Evolutionary conservation across 2,329 filamentous ascomycete species (phyloP).

Genomic region (Fusarium euwallaceae): DNA sequence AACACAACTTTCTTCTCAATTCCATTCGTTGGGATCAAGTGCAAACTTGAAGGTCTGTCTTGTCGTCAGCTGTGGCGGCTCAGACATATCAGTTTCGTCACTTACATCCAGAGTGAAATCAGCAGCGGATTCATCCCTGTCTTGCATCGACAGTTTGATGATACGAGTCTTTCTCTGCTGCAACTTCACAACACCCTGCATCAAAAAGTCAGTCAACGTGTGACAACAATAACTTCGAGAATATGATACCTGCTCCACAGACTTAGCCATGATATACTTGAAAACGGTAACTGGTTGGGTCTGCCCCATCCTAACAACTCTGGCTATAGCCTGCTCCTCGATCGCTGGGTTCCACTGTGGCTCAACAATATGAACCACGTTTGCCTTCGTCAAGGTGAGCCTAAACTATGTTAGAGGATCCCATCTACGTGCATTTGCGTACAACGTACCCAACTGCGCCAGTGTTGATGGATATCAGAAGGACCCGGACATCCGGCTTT

Average conservation of each 20-base stretch:
- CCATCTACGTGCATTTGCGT: neutral
- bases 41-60: slow-evolving; percentile 12
- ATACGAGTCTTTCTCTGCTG: slow-evolving; percentile 11
- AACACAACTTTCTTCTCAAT: neutral
- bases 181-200: neutral
- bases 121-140: neutral
- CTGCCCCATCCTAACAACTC: slow-evolving; percentile 21
- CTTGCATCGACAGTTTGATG: slow-evolving; percentile 23
- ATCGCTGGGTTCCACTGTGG: slow-evolving; percentile 31
- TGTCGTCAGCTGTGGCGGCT: neutral
- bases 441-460: slow-evolving; percentile 18
- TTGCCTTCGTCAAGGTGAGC: slow-evolving; percentile 17
- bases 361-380: slow-evolving; percentile 18
- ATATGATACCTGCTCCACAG: slow-evolving; percentile 17
- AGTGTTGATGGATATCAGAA: slow-evolving; percentile 25
- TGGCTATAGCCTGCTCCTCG: slow-evolving; percentile 20
- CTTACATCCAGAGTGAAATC: slow-evolving; percentile 16
- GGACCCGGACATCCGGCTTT: neutral
- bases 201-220: neutral
- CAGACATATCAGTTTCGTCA: fast-evolving
- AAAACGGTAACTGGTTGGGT: slow-evolving; percentile 19
- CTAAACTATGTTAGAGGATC: neutral
- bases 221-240: neutral
- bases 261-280: slow-evolving; percentile 21
- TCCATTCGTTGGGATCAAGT: slow-evolving; percentile 11